Base-by-base conservation (phyloP, 805 yeast species). In the Phaffomyces thermotolerans region DNA sequence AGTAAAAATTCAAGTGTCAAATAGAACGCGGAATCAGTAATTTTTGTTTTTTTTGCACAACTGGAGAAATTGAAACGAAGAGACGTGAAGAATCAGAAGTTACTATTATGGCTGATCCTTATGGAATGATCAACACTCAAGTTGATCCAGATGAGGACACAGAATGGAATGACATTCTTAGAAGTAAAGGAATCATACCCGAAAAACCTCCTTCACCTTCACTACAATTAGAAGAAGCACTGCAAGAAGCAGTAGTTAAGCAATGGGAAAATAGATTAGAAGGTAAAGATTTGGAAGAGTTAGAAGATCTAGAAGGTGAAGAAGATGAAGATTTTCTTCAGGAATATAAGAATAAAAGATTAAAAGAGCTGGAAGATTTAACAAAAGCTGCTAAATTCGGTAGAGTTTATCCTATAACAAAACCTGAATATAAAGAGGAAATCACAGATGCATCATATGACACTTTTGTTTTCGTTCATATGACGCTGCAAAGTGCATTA, bases 111-210 rank as follows among this genome's bases (percentile, higher is more conserved):
- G 43, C 46, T 14, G 80, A 78, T 47, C 77, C 79, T 30, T 41
- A 45, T 32, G 40, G 44, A 23, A 75, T 81, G 67, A 71, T 84
- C 43, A 87, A 81, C 52, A 89, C 89, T 39, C 87, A 89, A 64
- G 96, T 90, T 43, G 90, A 93, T 64, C 97, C 96, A 31, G 78
- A 76, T 49, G 99, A 93, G 64, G 99, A 93, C 62, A 93, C 99
- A 0, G 99, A 93, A 63, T 93, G 99, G 99, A 93, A 93, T 60
- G 99, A 93, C 63, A 89, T 93, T 52, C 72, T 93, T 37, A 72
- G 99, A 51, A 75, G 78, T 4, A 86, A 90, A 49, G 98, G 98
- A 22, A 79, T 93, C 43, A 87, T 93, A 40, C 99, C 99, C 1
- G 89, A 85, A 58, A 81, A 84, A 54, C 88, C 95, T 24, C 89